phyloP scores from a whole-genome alignment of 1,139 yeast species.

The Arxiozyma bovina region DNA sequence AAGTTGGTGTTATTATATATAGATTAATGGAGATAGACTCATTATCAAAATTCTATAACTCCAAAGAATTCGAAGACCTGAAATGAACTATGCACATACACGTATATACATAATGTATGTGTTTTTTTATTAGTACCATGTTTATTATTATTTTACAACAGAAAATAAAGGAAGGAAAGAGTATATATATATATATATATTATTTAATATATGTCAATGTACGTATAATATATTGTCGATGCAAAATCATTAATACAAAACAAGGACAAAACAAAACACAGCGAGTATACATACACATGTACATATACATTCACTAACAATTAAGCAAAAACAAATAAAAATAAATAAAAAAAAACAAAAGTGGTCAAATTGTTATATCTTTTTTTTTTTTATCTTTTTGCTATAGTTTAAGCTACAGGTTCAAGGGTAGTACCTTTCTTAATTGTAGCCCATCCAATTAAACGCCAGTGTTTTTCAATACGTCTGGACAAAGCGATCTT shows the following conservation, averaged over 20 bases:
- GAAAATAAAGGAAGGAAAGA: not conserved
- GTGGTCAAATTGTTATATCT: not conserved
- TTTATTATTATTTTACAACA: not conserved
- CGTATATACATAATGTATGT: not conserved
- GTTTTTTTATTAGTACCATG: not conserved
- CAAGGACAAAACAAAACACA: not conserved
- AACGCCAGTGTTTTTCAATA: conserved; percentile 99
- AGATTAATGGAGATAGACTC: conserved; percentile 66
- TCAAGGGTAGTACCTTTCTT: conserved; percentile 88
- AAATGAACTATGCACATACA: not conserved
- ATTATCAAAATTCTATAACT: conserved; percentile 54
- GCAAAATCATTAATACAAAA: not conserved
- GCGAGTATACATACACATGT: not conserved
- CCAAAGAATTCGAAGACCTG: conserved; percentile 30
- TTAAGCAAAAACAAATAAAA: too few relatives aligned
- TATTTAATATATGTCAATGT: conserved; percentile 1
- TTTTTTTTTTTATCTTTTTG: not conserved
- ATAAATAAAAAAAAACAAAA: not conserved
- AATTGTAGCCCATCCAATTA: conserved; percentile 99
- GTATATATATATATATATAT: not conserved
- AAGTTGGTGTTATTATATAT: conserved; percentile 42
- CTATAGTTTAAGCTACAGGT: conserved; percentile 40
- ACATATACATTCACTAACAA: not conserved
- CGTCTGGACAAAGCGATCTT: conserved; percentile 98
- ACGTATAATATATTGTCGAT: not conserved